Base-by-base conservation (phyloP, 2,329 filamentous ascomycete genomes). In the Trichophyton simii region DNA sequence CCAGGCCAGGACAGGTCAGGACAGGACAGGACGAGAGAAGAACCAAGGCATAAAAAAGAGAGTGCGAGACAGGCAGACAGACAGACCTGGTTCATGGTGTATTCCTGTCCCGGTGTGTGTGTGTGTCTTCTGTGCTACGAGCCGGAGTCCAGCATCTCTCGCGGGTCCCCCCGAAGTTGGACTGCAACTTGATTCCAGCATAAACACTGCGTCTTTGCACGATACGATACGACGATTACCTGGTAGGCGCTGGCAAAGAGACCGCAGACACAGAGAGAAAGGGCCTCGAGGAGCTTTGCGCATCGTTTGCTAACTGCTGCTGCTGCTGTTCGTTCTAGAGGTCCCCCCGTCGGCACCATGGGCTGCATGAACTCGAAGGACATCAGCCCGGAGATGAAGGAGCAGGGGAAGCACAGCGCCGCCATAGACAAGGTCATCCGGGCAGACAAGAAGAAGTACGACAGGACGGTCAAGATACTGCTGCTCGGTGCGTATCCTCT, bases 391-490 rank as follows among this genome's bases (percentile, higher is more conserved):
- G 69, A 67, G 61, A 76, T 77, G 60, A 77, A 73, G 68, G 73
- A 77, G 25, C 75, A 75, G 15, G 48, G 69, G 20, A 73, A 73
- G 63, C 72, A 72, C 34, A 79, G 75, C 71, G 74, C 74, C 68
- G 89, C 94, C 73, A 91, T 99, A 68, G 94, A 99, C 72, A 89
- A 87, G 76, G 78, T 84, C 69, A 83, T 99, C 68, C 87, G 89
- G 64, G 83, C 86, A 68, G 94, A 97, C 78, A 90, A 92, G 78
- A 96, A 94, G 82, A 82, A 82, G 67, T 81, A 94, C 80, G 79
- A 87, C 61, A 87, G 87, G 71, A 91, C 96, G 72, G 89, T 97
- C 70, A 99, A 97, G 81, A 85, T 99, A 66, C 79, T 99, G 67
- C 80, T 99, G 67, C 82, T 99, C 66, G 92, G 92, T 96, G 82